Base-by-base conservation (phyloP, 2,329 filamentous ascomycete genomes). In the Diaporthe vexans region DNA sequence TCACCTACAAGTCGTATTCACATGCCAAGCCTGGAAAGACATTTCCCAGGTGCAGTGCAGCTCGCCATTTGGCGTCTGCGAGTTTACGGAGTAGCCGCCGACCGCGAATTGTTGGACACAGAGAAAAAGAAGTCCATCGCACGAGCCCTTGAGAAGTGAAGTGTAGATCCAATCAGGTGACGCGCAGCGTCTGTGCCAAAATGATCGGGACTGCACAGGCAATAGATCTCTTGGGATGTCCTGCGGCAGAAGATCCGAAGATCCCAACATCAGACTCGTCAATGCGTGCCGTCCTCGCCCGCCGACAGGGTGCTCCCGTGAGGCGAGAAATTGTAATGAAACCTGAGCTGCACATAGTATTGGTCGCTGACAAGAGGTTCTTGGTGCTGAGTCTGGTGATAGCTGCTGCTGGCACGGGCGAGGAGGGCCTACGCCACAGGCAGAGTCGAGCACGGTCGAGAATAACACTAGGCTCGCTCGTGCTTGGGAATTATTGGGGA, bases 111-210 rank as follows among this genome's bases (percentile, higher is more conserved):
- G 46, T 48, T 67, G 63, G 37, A 40, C 4, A 33, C 4, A 33
- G 29, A 33, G 29, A 40, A 51, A 40, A 51, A 40, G 21, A 21
- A 21, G 6, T 3, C 4, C 29, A 52, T 67, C 63, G 63, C 63
- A 37, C 46, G 63, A 67, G 63, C 63, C 63, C 52, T 67, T 51
- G 6, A 46, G 24, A 33, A n/a, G 29, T 52, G 63, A 67, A 43
- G 46, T 67, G 46, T 33, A 17, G 63, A 1, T n/a, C 63, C 46
- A 67, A 54, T 72, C 69, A 71, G 69, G 57, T 71, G 69, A 63
- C 69, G 29, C 43, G 46, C 46, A 63, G 46, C 69, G 57, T 72
- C 69, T 63, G 57, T 72, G 69, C 69, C 15, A 63, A 72, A 52
- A 63, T 51, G 17, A 61, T 40, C 48, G 63, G 63, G 46, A 67